phyloP scores from a whole-genome alignment of 495 filamentous ascomycete species.

The Lasiosphaeria miniovina region DNA sequence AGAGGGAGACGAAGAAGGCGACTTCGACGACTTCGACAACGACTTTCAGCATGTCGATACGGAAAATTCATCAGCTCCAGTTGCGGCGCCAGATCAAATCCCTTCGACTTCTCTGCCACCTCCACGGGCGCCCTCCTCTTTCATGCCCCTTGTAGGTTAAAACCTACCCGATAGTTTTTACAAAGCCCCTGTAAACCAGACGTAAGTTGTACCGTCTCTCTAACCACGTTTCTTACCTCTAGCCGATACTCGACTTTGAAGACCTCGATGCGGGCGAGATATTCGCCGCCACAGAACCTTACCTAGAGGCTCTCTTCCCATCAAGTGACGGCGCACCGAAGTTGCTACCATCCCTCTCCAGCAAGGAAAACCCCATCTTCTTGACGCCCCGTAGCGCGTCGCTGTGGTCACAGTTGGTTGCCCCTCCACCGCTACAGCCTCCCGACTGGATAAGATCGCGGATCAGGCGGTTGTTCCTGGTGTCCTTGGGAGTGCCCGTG shows the following conservation, averaged over 20 bases:
- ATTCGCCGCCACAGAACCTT: slow-evolving; percentile 47
- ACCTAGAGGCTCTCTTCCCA: slow-evolving; percentile 57
- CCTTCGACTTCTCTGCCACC: slow-evolving; percentile 26
- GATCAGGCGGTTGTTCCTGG: slow-evolving; percentile 92
- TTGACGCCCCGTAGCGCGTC: slow-evolving; percentile 72
- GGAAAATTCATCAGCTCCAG: slow-evolving; percentile 45
- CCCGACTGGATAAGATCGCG: slow-evolving; percentile 98
- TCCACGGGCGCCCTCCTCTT: slow-evolving; percentile 33
- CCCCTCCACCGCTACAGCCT: slow-evolving; percentile 89
- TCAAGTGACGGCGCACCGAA: slow-evolving; percentile 49
- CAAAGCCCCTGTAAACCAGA: neutral
- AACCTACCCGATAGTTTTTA: neutral
- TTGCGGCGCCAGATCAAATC: slow-evolving; percentile 40
- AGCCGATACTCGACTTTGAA: slow-evolving; percentile 74
- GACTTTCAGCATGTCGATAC: slow-evolving; percentile 65
- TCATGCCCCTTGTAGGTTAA: slow-evolving; percentile 44
- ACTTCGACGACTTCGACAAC: slow-evolving; percentile 69
- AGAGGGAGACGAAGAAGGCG: slow-evolving; percentile 81
- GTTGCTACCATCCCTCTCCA: slow-evolving; percentile 39
- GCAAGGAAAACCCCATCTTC: slow-evolving; percentile 56
- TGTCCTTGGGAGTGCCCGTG: slow-evolving; percentile 91
- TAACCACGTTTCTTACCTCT: neutral
- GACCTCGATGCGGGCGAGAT: slow-evolving; percentile 54
- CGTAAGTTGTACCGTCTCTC: slow-evolving; percentile 7
- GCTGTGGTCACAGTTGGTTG: slow-evolving; percentile 93